Evolutionary conservation across 257 asterid genomes (phyloP).

Genomic region (Buddleja alternifolia): DNA sequence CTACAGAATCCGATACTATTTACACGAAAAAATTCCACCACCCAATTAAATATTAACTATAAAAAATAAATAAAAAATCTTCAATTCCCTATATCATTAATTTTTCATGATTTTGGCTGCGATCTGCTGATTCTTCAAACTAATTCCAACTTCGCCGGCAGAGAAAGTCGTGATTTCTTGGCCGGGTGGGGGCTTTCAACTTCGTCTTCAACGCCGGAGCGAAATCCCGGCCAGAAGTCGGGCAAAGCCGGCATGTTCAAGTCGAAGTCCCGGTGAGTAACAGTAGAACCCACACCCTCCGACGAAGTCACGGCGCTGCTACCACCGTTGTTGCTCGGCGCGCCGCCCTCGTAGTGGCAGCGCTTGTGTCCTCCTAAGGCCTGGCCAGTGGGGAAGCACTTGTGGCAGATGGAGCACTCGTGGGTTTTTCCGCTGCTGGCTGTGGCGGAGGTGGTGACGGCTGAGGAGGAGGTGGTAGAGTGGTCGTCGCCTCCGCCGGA

Average conservation of each 20-base stretch:
- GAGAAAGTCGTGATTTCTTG: conserved; percentile 46
- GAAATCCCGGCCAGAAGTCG: conserved; percentile 37
- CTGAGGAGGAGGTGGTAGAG: conserved; percentile 38
- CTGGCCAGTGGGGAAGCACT: conserved; percentile 44
- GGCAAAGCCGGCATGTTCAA: conserved; percentile 67
- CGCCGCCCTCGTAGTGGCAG: conserved; percentile 60
- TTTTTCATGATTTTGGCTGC: background rate
- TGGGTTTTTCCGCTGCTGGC: conserved; percentile 32
- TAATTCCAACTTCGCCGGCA: conserved; percentile 37
- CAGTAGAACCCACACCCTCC: conserved; percentile 57
- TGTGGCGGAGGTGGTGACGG: conserved; percentile 22
- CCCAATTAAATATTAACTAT: too few relatives aligned
- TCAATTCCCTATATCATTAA: background rate
- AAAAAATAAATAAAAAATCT: background rate
- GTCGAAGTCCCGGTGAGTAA: conserved; percentile 54
- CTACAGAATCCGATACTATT: conserved; percentile 17
- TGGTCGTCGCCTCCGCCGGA: conserved; percentile 26
- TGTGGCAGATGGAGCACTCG: conserved; percentile 50
- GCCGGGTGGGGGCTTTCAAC: conserved; percentile 77
- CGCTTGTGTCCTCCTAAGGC: conserved; percentile 51
- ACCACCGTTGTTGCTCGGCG: conserved; percentile 18
- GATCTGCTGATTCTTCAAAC: background rate
- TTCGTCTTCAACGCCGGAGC: conserved; percentile 48
- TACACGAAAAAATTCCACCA: conserved; percentile 17
- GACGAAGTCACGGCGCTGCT: conserved; percentile 44